These are phyloP conservation scores for Solanum corneliomulleri DNA, from an alignment of 257 asterid species.

Conservation along the genomic window DNA sequence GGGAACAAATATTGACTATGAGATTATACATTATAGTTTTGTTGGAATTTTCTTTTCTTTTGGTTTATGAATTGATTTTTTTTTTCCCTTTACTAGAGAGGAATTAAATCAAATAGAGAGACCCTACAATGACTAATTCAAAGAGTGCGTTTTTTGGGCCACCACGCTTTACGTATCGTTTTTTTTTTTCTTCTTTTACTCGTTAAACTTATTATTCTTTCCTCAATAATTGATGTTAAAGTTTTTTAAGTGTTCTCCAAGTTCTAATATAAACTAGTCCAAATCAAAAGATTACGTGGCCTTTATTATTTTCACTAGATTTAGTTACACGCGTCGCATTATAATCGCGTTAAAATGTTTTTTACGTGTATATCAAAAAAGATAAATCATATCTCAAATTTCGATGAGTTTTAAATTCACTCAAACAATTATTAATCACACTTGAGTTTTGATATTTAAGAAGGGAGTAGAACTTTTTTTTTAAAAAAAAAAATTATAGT, in stretches of 20 bases:
- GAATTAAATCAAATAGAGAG: neutral
- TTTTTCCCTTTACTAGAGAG: too few species aligned
- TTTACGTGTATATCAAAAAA: too few species aligned
- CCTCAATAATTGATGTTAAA: neutral
- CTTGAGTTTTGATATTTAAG: neutral
- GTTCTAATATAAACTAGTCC: neutral
- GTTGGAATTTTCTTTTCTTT: neutral
- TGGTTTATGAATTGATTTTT: neutral
- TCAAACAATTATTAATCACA: neutral
- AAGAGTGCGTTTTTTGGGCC: neutral
- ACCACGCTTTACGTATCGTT: neutral
- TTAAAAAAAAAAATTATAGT: too few species aligned
- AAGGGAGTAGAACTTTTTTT: neutral
- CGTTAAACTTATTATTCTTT: neutral
- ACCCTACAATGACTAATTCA: slow-evolving; percentile 33
- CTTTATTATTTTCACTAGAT: neutral
- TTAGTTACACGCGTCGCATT: too few species aligned
- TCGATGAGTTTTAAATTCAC: neutral
- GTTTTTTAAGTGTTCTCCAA: neutral
- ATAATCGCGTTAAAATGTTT: neutral
- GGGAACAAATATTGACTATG: neutral
- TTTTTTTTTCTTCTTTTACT: neutral
- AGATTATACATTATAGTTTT: neutral
- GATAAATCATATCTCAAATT: too few species aligned
- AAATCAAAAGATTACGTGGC: neutral